A percentile compares a stretch with the other conserved stretches of the same genome.
Evolutionary conservation across 2,329 filamentous ascomycete genomes (phyloP).

Genomic region (Diaporthe amygdali): DNA sequence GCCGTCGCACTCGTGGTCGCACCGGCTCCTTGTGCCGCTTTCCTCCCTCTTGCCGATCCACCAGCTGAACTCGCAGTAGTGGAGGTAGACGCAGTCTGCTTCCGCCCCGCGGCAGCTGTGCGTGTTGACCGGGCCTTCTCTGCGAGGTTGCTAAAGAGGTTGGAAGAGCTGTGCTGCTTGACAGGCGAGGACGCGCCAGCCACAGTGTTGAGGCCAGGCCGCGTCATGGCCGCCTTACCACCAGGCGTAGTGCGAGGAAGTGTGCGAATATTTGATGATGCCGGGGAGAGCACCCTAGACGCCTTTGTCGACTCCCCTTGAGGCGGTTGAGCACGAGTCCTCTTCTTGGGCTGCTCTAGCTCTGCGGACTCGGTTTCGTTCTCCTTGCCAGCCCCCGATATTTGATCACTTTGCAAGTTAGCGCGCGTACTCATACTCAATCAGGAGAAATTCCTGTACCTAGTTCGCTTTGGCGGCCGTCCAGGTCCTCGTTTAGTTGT

Average conservation of each 20-base stretch:
- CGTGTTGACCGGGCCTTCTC: slow-evolving; percentile 65
- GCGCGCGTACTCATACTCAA: slow-evolving; percentile 29
- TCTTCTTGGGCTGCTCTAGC: slow-evolving; percentile 73
- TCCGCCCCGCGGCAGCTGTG: slow-evolving; percentile 32
- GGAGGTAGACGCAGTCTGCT: slow-evolving; percentile 37
- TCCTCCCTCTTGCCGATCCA: slow-evolving; percentile 29
- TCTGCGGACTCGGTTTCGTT: slow-evolving; percentile 62
- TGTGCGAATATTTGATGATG: slow-evolving; percentile 79
- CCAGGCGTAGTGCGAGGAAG: slow-evolving; percentile 61
- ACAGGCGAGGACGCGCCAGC: slow-evolving; percentile 67
- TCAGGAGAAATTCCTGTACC: slow-evolving; percentile 44
- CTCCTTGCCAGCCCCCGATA: slow-evolving; percentile 75
- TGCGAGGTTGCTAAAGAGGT: slow-evolving; percentile 61
- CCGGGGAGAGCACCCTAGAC: slow-evolving; percentile 76
- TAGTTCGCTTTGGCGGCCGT: slow-evolving; percentile 53
- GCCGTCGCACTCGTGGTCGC: slow-evolving; percentile 41
- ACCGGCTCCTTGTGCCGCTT: slow-evolving; percentile 36
- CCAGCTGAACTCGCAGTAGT: slow-evolving; percentile 41
- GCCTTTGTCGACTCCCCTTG: slow-evolving; percentile 46
- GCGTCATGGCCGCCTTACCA: slow-evolving; percentile 61
- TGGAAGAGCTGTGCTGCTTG: slow-evolving; percentile 56
- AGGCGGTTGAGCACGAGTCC: slow-evolving; percentile 50
- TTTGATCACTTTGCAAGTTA: slow-evolving; percentile 60
- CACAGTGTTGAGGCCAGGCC: slow-evolving; percentile 59
- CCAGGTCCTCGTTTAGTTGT: slow-evolving; percentile 25